Evolutionary conservation across 176 grass and related monocot genomes (phyloP).

Genomic region (Dendrocalamus sinicus): DNA sequence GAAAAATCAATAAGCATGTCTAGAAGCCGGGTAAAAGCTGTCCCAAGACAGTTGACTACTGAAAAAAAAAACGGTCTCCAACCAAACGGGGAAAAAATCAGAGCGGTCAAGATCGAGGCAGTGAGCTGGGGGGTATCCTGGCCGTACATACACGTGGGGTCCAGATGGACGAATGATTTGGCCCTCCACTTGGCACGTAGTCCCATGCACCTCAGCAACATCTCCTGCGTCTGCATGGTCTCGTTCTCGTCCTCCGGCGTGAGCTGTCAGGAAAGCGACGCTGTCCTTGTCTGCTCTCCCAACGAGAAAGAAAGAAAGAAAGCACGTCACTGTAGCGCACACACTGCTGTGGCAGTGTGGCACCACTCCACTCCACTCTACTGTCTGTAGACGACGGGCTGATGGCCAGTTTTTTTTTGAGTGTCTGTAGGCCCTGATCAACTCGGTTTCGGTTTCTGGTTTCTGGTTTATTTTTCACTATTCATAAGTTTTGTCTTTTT

Average conservation of each 20-base stretch:
- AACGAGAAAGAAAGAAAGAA: neutral
- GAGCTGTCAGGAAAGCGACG: neutral
- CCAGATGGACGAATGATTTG: neutral
- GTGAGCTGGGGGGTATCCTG: neutral
- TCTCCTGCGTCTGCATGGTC: neutral
- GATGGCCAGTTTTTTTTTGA: no score
- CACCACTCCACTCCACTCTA: no score
- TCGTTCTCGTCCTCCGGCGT: neutral
- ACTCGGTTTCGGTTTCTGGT: no score
- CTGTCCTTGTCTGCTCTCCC: neutral
- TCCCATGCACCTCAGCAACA: neutral
- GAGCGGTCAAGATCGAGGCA: neutral
- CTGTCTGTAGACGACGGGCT: no score
- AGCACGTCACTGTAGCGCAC: neutral
- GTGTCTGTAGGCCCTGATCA: no score
- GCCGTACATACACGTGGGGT: neutral
- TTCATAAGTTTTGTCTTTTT: no score
- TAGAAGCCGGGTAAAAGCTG: no score
- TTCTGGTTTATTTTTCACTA: no score
- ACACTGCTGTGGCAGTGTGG: no score
- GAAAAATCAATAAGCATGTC: no score
- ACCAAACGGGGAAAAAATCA: no score
- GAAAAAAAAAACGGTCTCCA: neutral
- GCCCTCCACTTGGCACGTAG: neutral
- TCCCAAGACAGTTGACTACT: neutral